Evolutionary conservation across 2,329 filamentous ascomycete species (phyloP), one percentile per base, ranked within the genome.

Genomic region (Alternaria hordeiaustralica): DNA sequence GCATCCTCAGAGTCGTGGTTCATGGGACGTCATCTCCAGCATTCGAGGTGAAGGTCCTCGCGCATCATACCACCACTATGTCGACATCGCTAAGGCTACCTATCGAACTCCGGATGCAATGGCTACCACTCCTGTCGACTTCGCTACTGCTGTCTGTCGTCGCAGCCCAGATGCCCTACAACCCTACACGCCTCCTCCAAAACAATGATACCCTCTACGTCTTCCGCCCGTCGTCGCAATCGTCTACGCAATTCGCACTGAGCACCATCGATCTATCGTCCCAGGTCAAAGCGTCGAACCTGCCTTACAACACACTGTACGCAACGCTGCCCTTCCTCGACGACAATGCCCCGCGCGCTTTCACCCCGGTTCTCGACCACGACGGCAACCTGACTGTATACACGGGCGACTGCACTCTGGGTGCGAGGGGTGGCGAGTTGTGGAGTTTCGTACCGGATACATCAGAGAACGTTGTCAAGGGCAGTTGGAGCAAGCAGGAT

Each of bases 311-410:
- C 26, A 87, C 82, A 1, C 79, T 93, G 2, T 85, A 87, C 3
- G 79, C 82, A 6, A 81, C 81, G 23, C 83, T 92, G 25, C 92
- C 88, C 1, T 96, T 96, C 71, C 79, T 91, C 33, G 80, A 81
- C 44, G 75, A 80, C 30, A 77, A 82, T 28, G 80, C 80, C 41
- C 82, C 81, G 5, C 85, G 84, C 11, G 84, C 91, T 0, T 96
- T 93, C 72, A 85, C 89, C 7, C 88, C 93, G 0, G 84, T 89
- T 0, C 84, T 94, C 30, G 88, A 91, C 50, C 82, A 86, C 46
- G 85, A 88, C 72, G 93, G 92, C 15, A 87, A 89, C 11, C 85
- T 97, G 26, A 86, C 89, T 3, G 89, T 96, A 2, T 91, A 93
- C 60, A 85, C 90, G 0, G 94, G 95, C 3, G 85, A 90, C 67